Evolutionary conservation across 495 filamentous ascomycete genomes (phyloP).

Genomic region (Aspergillus ellipticus): DNA sequence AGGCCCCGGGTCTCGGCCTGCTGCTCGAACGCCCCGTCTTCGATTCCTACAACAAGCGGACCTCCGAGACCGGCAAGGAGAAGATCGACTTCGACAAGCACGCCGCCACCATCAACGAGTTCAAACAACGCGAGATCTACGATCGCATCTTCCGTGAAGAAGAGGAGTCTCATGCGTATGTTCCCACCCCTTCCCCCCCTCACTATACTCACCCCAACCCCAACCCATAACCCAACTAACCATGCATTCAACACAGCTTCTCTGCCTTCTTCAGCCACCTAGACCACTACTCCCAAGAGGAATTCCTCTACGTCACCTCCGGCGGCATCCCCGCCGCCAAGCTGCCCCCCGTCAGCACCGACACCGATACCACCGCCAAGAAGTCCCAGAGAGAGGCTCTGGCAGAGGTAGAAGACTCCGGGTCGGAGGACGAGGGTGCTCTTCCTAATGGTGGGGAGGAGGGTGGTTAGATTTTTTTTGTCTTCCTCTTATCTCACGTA

Average conservation of each 20-base stretch:
- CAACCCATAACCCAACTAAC: conserved; percentile 4
- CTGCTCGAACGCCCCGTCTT: conserved; percentile 90
- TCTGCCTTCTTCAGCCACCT: conserved; percentile 79
- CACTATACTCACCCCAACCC: not conserved
- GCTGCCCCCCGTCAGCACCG: conserved; percentile 11
- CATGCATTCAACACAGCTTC: conserved; percentile 48
- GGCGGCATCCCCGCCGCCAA: conserved; percentile 56
- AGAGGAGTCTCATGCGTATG: conserved; percentile 70
- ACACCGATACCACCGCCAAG: conserved; percentile 1
- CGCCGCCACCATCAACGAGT: conserved; percentile 72
- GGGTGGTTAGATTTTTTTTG: conserved; percentile 2
- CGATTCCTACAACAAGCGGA: conserved; percentile 70
- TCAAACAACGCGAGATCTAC: conserved; percentile 94
- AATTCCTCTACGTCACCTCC: conserved; percentile 75
- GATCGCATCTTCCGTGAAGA: conserved; percentile 85
- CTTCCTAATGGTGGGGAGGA: conserved; percentile 14
- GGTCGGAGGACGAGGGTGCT: conserved; percentile 27
- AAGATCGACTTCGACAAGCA: conserved; percentile 74
- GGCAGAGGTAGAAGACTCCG: conserved; percentile 31
- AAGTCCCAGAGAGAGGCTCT: conserved; percentile 29
- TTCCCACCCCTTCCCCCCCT: conserved; percentile 11
- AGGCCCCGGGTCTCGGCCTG: conserved; percentile 84
- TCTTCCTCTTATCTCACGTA: too few species aligned
- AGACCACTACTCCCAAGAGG: conserved; percentile 67
- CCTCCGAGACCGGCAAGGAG: conserved; percentile 52